These are phyloP conservation scores for Amanita pallidorosea DNA, from an alignment of 768 basidiomycete species.

Conservation along the genomic window DNA sequence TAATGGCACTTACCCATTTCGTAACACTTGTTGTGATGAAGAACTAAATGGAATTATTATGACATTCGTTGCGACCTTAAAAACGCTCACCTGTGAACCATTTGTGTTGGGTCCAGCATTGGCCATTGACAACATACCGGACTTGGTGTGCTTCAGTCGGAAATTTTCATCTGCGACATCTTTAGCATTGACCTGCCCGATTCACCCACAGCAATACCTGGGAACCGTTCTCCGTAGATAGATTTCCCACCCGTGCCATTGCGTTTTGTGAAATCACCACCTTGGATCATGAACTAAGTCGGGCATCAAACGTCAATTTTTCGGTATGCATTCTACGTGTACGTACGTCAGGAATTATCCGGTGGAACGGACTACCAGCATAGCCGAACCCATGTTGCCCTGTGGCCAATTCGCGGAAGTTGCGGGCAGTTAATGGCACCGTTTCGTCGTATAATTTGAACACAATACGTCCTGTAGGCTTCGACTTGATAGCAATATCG, in stretches of 20 bases:
- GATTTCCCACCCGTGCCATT: conserved; percentile 80
- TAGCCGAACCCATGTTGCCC: conserved; percentile 67
- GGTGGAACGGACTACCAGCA: conserved; percentile 57
- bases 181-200: background rate
- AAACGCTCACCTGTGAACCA: conserved; percentile 52
- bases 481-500: conserved; percentile 48
- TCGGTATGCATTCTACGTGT: background rate
- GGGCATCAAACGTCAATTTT: background rate
- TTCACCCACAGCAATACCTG: conserved; percentile 30
- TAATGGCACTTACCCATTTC: conserved; percentile 37
- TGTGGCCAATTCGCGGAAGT: conserved; percentile 75
- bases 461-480: conserved; percentile 58
- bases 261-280: conserved; percentile 72
- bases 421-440: conserved; percentile 71
- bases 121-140: conserved; percentile 67
- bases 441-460: conserved; percentile 78
- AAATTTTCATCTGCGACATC: conserved; percentile 66
- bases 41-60: conserved; percentile 30
- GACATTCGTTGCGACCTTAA: background rate
- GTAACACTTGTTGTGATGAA: conserved; percentile 69
- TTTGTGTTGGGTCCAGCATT: conserved; percentile 79
- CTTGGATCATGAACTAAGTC: conserved; percentile 71
- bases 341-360: conserved; percentile 56
- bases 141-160: conserved; percentile 54
- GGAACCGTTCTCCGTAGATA: conserved; percentile 76